Base-by-base conservation (phyloP, 176 grass and related monocot genomes). In the Neostapfia colusana region DNA sequence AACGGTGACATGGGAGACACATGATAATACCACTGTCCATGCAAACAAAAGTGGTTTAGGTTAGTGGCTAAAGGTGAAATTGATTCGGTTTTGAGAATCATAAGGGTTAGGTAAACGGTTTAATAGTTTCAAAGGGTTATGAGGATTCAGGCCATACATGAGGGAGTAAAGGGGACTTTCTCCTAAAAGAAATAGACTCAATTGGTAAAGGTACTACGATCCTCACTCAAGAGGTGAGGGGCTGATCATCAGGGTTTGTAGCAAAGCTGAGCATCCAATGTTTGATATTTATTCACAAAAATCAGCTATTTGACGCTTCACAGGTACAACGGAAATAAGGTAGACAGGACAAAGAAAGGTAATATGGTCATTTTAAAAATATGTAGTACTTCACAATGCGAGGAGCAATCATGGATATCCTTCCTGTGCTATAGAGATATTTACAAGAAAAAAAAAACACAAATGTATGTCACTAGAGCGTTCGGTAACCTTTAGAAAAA, bases 401-500 rank as follows among this genome's bases (percentile, higher is more conserved):
- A 9, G 2, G 17, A 79, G 41, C 16, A 49, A 38, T 26, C 2
- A 10, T 26, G 21, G 15, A 42, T 20, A 55, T 41, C 40, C 56
- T 66, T 40, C 14, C 8, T 60, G 23, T 50, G 51, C 8, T 59
- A 27, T 16, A 17, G 16, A 57, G 13, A 5, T 25, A 48, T 61
- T 61, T 41, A 34, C 17, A 40, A 73, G 39, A 68, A 16, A 69
- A 75, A 63, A 55, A 42, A 17, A 13, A 18, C 1, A 45, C 16
- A 51, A 58, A 36, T 66, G 38, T n/a, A 67, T 20, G 9, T n/a
- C 26, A 46, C 3, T 10, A 69, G 7, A 76, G 72, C 21, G 31
- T 40, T 87, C 23, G 16, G 60, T 69, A 77, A 97, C 95, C 89
- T 98, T 98, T 35, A 93, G 75, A 88, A 88, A 98, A 82, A 98